Evolutionary conservation across 1,284 basidiomycete species (phyloP), one percentile per base, ranked within the genome.

Genomic region (Ceratobasidium sp.): DNA sequence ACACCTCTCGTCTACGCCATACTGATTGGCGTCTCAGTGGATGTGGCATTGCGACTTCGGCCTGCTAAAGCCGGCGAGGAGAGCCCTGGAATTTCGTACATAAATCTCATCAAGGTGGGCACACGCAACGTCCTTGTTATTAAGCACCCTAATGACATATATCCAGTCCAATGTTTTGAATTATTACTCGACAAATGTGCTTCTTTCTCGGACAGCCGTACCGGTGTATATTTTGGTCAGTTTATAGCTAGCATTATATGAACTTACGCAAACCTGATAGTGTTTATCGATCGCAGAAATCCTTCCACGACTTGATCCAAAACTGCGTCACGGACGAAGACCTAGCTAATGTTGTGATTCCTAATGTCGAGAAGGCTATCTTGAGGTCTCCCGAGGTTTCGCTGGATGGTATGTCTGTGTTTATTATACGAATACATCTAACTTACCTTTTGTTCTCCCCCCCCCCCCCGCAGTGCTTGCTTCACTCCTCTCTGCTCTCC

Each of bases 351-450:
- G 77, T 80, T 0, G 81, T 94, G 44, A 81, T 93, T 0, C 89
- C 92, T 0, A 84, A 85, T 0, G 86, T 91, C 72, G 92, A 94
- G 78, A 94, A 93, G 76, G 86, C 91, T 0, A 79, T 94, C 1
- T 80, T 93, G 5, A 87, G 91, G 43, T 90, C 91, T 2, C 91
- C 93, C 0, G 92, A 94, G 79, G 83, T 88, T 55, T 87, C 90
- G 0, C 82, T 94, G 3, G 81, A 82, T 55, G 84, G 91, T 91
- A 76, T 50, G 83, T 77, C 38, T 55, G 14, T 43, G 21, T 44
- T 7, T 21, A 32, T 23, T 41, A 30, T 14, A 47, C 9, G 44
- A 13, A 11, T 8, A 30, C 7, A 16, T 28, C 23, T 8, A 30
- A 47, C 43, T 26, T 43, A 57, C 26, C 5, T 1, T n/a, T 18